Evolutionary conservation across 768 basidiomycete species (phyloP).

Genomic region (Pleurotus eryngii): DNA sequence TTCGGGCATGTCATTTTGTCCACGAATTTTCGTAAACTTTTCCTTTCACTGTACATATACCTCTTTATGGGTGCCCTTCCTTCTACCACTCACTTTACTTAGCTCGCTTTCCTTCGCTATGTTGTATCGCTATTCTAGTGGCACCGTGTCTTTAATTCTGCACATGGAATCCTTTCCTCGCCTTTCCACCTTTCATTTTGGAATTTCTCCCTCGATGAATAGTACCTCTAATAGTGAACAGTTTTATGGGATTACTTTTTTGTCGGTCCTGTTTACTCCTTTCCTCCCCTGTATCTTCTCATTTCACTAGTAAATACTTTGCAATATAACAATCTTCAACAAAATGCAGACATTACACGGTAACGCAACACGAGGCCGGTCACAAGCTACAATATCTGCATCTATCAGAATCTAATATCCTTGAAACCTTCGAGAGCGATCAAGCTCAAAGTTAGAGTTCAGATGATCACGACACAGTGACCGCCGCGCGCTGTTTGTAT

Average conservation of each 20-base stretch:
- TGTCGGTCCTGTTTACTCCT: neutral
- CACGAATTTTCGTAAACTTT: neutral
- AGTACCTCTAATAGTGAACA: neutral
- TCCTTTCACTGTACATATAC: neutral
- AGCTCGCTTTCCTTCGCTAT: neutral
- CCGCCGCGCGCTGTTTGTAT: no score
- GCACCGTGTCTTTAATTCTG: neutral
- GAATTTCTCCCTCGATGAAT: neutral
- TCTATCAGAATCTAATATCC: no score
- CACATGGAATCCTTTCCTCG: neutral
- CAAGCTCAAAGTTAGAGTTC: no score
- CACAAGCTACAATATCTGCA: no score
- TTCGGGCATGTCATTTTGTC: neutral
- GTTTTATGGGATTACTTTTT: neutral
- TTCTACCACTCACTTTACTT: neutral
- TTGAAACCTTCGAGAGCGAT: no score
- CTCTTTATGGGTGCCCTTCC: neutral
- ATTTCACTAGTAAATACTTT: neutral
- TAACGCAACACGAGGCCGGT: no score
- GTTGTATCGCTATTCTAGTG: conserved; percentile 7
- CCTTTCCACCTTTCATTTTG: neutral
- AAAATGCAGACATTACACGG: no score
- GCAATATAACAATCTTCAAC: no score
- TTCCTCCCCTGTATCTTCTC: neutral
- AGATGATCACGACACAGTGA: no score